Base-by-base conservation (phyloP, 441 rosid species). In the Francoa sonchifolia region DNA sequence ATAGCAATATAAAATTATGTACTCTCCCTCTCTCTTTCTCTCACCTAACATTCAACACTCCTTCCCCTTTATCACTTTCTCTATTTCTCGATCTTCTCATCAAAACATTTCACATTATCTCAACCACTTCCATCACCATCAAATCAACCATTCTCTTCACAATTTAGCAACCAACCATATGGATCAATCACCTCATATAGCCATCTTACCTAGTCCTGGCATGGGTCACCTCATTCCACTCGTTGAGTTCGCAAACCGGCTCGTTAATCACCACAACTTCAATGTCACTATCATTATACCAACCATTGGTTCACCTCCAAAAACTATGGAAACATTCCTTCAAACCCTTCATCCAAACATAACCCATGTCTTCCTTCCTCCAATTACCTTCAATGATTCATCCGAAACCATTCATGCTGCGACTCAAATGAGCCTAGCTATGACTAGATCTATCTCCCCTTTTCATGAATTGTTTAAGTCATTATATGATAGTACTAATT, bases 181-280 rank as follows among this genome's bases (percentile, higher is more conserved):
- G 19, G 10, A 3, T 2, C 13, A 34, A 9, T 14, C 49, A 20
- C 39, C 57, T 6, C 74, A 58, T 19, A 55, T 72, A 13, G 79
- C 55, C 22, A 61, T 73, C 33, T 53, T 73, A 8, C 74, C 79
- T 1, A 57, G 71, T 28, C 85, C 85, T 0, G 85, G 87, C 0
- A 52, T 78, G 59, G 82, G 87, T 19, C 79, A 72, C 57, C 52
- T 74, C 10, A 74, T 78, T 47, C 87, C 87, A 5, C 52, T 72
- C 31, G 52, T 53, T 6, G 77, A 57, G 54, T 51, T 79, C 19
- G 76, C 82, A 4, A 74, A 69, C 40, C 56, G 13, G 7, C 72
- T 77, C 13, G 62, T 56, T 18, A 19, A 44, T 26, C 48, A 31
- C 35, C 70, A 76, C 65, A 15, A 35, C 44, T 40, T 79, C 30